Evolutionary conservation across 73 alveolate genomes (phyloP).

Genomic region (Breviolum minutum): DNA sequence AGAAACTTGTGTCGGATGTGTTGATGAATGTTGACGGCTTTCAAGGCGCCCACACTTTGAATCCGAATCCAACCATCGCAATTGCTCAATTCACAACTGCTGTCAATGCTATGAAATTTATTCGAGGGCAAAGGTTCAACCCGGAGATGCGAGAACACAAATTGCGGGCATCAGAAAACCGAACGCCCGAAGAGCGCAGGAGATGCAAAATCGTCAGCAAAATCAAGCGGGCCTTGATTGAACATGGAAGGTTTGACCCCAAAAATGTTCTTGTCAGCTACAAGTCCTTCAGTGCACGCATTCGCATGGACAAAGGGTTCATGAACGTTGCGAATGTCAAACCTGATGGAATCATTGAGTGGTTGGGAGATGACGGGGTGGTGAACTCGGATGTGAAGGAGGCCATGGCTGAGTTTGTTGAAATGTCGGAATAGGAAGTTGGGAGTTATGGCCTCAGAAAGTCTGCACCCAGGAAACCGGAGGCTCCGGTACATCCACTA

Average conservation of each 20-base stretch:
- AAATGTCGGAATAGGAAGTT: no score
- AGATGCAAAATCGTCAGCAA: slow-evolving; percentile 1
- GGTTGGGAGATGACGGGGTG: background rate
- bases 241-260: background rate
- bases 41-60: no score
- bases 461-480: no score
- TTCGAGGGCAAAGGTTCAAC: background rate
- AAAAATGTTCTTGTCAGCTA: background rate
- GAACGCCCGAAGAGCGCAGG: background rate
- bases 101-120: no score
- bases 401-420: no score
- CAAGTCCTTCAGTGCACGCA: background rate
- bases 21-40: no score
- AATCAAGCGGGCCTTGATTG: background rate
- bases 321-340: background rate
- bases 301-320: background rate
- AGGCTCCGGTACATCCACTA: no score
- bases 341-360: background rate
- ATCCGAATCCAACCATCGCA: no score
- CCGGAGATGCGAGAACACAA: background rate
- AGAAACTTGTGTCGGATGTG: no score
- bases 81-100: no score
- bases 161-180: background rate
- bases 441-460: no score
- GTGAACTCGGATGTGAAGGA: background rate